Evolutionary conservation across 805 yeast species (phyloP), one percentile per base, ranked within the genome.

Genomic region (Tetrapisispora taiwanensis): DNA sequence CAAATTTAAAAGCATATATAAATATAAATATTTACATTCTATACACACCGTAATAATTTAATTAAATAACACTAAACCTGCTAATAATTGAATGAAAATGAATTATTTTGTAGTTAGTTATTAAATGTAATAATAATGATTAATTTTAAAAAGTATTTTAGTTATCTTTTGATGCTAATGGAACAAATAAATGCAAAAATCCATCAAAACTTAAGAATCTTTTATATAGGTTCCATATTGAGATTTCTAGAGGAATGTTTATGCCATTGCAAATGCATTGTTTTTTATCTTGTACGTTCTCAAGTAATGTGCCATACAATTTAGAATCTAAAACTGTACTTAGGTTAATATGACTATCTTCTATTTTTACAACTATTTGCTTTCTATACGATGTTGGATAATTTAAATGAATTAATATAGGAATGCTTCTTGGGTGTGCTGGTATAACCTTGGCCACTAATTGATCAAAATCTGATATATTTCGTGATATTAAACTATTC

Each of bases 191-290:
- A 50, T 84, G 86, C 39, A 84, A 56, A 54, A 79, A 82, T 14
- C 87, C 84, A 60, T 83, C 92, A 18, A 77, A 58, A 47, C 73
- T 76, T 48, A 69, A 60, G 42, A 75, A 65, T 30, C 68, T 61
- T 15, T 52, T 50, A 52, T 72, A 76, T 10, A 81, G 48, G 3
- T 73, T 77, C 9, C 55, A 56, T 4, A 82, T 42, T 0, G 76
- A 72, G 0, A 70, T 60, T 1, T 64, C 52, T 43, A 70, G 41
- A 0, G 81, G 76, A 1, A 80, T 48, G 1, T 58, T 56, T 3
- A 80, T 68, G 0, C 88, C 89, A 50, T 81, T 85, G 1, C 72
- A 53, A 1, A 76, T 53, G 0, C 81, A 74, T 28, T 42, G 46
- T 15, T 43, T 41, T 3, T 1, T 74, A 71, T 66, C 56, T 41